These are phyloP conservation scores for Mycena rebaudengoi DNA, from an alignment of 768 basidiomycete species.

Conservation along the genomic window DNA sequence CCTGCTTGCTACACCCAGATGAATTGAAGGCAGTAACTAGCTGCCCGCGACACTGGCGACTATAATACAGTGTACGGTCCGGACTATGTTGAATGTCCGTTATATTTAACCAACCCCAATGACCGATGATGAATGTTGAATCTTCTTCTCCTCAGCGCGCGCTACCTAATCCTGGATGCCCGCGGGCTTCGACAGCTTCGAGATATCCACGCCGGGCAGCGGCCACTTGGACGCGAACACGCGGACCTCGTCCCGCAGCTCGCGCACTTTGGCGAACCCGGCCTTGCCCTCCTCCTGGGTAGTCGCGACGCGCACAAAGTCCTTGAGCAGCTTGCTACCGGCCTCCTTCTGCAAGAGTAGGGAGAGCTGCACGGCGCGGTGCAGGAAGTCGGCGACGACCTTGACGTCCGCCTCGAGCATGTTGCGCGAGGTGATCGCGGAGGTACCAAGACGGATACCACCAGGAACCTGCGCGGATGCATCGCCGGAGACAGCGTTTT, in stretches of 20 bases:
- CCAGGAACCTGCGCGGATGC: slow-evolving; percentile 95
- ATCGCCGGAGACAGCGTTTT: slow-evolving; percentile 98
- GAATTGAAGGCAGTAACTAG: no score
- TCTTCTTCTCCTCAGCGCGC: slow-evolving; percentile 42
- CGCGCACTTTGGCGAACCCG: slow-evolving; percentile 73
- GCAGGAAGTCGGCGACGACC: slow-evolving; percentile 88
- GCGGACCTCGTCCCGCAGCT: slow-evolving; percentile 82
- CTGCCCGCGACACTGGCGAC: no score
- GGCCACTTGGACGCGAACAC: slow-evolving; percentile 90
- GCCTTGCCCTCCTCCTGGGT: slow-evolving; percentile 72
- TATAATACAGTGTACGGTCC: slow-evolving; percentile 38
- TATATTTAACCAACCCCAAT: slow-evolving; percentile 37
- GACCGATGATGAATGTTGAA: slow-evolving; percentile 61
- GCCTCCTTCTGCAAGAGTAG: slow-evolving; percentile 93
- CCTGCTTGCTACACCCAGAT: no score
- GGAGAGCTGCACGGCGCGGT: slow-evolving; percentile 93
- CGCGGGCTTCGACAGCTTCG: slow-evolving; percentile 60
- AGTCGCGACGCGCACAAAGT: slow-evolving; percentile 88
- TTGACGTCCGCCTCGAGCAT: slow-evolving; percentile 91
- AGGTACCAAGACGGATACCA: slow-evolving; percentile 95
- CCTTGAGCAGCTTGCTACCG: slow-evolving; percentile 93
- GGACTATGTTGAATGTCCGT: slow-evolving; percentile 67
- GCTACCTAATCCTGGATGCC: slow-evolving; percentile 61
- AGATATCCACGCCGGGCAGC: slow-evolving; percentile 81
- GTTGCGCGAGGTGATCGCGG: slow-evolving; percentile 93